Evolutionary conservation across 2,329 filamentous ascomycete genomes (phyloP).

Genomic region (Trichoderma aggressivum): DNA sequence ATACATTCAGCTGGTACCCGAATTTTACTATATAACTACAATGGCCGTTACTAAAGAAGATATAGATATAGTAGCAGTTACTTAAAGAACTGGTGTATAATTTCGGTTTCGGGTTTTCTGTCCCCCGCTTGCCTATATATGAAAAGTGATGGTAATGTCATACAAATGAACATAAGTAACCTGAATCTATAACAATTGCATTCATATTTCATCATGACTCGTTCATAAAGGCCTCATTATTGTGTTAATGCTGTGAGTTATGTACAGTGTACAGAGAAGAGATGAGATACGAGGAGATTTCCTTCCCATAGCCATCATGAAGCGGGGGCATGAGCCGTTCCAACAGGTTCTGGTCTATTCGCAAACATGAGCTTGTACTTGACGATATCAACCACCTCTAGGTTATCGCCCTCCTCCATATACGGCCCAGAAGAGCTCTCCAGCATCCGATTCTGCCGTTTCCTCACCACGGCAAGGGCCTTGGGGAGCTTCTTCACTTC

Average conservation of each 20-base stretch:
- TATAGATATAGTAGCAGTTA: too few species aligned
- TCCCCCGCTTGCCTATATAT: too few species aligned
- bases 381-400: slow-evolving; percentile 86
- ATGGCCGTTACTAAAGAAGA: too few species aligned
- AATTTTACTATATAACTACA: too few species aligned
- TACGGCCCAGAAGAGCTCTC: slow-evolving; percentile 41
- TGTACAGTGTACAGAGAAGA: not conserved
- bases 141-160: not conserved
- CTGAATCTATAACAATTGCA: not conserved
- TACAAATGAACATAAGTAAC: not conserved
- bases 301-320: not conserved
- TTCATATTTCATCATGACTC: not conserved
- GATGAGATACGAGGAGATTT: too few species aligned
- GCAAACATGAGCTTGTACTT: slow-evolving; percentile 85
- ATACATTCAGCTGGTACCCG: too few species aligned
- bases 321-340: slow-evolving; percentile 37
- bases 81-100: too few species aligned
- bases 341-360: slow-evolving; percentile 79
- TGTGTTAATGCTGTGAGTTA: not conserved
- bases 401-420: slow-evolving; percentile 42
- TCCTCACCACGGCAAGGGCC: slow-evolving; percentile 74
- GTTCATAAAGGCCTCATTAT: not conserved
- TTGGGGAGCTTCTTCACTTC: slow-evolving; percentile 83
- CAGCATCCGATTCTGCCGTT: slow-evolving; percentile 44
- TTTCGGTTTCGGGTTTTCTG: too few species aligned